Evolutionary conservation across 768 basidiomycete genomes (phyloP).

Genomic region (Russula virescens): DNA sequence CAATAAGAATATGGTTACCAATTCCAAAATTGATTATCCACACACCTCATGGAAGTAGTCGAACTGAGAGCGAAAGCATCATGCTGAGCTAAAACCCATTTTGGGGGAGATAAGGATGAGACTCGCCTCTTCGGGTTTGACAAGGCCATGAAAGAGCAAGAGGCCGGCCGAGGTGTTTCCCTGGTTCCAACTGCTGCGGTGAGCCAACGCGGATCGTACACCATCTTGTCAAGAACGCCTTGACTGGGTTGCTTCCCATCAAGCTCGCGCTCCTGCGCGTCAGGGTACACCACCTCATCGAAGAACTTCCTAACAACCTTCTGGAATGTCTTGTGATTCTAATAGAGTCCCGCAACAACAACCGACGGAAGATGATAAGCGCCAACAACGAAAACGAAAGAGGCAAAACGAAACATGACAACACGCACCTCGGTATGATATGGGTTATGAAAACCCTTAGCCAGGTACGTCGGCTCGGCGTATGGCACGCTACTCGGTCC

Average conservation of each 20-base stretch:
- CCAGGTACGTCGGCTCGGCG: constrained; percentile 80
- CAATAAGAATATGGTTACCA: background rate
- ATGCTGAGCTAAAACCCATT: background rate
- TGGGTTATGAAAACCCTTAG: constrained; percentile 58
- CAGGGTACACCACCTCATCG: constrained; percentile 55
- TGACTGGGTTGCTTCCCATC: constrained; percentile 85
- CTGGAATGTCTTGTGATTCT: constrained; percentile 63
- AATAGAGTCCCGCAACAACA: constrained; percentile 30
- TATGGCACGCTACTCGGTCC: constrained; percentile 72
- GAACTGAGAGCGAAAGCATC: constrained; percentile 36
- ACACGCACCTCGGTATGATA: constrained; percentile 66
- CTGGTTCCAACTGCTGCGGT: constrained; percentile 52
- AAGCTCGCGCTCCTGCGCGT: constrained; percentile 59
- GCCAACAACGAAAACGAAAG: background rate
- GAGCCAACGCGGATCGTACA: constrained; percentile 38
- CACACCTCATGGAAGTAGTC: constrained; percentile 85
- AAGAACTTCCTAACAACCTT: constrained; percentile 56
- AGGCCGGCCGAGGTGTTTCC: constrained; percentile 78
- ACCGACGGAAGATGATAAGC: constrained; percentile 36
- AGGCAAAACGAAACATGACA: background rate
- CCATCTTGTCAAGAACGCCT: constrained; percentile 76
- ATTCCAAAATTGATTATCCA: background rate
- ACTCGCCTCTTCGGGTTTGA: constrained; percentile 62
- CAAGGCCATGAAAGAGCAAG: constrained; percentile 66
- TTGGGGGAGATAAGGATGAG: background rate